Base-by-base conservation (phyloP, 768 basidiomycete genomes). In the Asterophora lycoperdoides region DNA sequence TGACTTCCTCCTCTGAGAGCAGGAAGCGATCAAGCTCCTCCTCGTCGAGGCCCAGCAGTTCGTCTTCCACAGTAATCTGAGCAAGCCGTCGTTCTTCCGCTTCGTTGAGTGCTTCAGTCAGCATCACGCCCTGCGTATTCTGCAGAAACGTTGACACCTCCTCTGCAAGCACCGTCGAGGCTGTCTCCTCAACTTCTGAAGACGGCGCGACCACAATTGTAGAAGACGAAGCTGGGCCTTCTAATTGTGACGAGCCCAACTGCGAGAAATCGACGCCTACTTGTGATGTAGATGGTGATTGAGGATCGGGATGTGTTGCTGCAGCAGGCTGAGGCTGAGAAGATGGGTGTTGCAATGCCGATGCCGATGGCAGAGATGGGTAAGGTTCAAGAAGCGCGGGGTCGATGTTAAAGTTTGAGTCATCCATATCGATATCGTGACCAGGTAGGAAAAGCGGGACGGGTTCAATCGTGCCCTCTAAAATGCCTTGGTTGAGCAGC, bases 1-100 rank as follows among this genome's bases (percentile, higher is more conserved):
- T 81, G 3, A 89, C 85, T 65, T 95, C 93, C 18, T 86, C 86
- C 30, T 86, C 84, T 7, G 76, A 80, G 18, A 93, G 67, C 47
- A 91, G 69, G 61, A 96, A 87, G 19, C 72, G 73, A 63, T 95
- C 86, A 36, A 96, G 74, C 62, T 97, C 93, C 5, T 84, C 89
- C 59, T 97, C 93, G 64, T 96, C 86, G n/a, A 97, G 72, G 13
- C 86, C 90, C 17, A 73, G 62, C 39, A 92, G 68, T 54, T 87
- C 85, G 55, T 89, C 81, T 9, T 68, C 72, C 32, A 72, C 77
- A 37, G 70, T 60, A 15, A 76, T 70, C 35, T 79, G 72, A 18
- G 79, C 75, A 17, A 77, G 72, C 18, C 85, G 79, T 41, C 80
- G 73, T 57, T 79, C 69, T 33, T 89, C 83, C 0, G 75, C 84